Base-by-base conservation (phyloP, 805 yeast species). In the Saccharomycopsis fibuligera region DNA sequence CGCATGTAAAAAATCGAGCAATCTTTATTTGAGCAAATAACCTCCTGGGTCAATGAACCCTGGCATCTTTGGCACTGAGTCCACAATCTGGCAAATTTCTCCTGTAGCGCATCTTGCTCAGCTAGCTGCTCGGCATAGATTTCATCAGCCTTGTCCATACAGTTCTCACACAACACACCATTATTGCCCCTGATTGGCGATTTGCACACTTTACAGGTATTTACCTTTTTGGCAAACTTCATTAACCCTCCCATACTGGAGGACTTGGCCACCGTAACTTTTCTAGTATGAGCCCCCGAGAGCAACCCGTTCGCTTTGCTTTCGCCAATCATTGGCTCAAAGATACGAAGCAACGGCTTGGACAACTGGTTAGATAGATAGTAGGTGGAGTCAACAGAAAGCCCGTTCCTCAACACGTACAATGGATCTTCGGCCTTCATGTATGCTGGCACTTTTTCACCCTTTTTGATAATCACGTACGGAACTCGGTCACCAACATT, bases 1-100 rank as follows among this genome's bases (percentile, higher is more conserved):
- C 99, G 75, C 99, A 93, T 93, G 64, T 93, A 93, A 60, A 93
- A 93, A 33, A 93, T 93, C 1, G 97, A 96, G 68, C 99, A 93
- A 65, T 93, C 98, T 57, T 90, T 89, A 57, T 91, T 88, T 0
- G 96, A 82, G 64, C 99, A 93, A 22, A 91, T 70, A 3, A 93
- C 98, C 58, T 93, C 98, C 65, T 89, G 96, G 59, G 93, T 97
- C 48, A 95, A 68, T 23, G 93, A 86, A 0, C 98, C 98, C 58
- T 95, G 97, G 64, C 99, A 93, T 51, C 97, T 72, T 68, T 93
- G 99, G 63, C 99, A 95, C 62, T 93, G 96, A 0, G 98, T 91
- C 99, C 99, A 93, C 54, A 93, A 68, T 55, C 95, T 72, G 2
- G 96, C 81, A 59, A 88, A 93, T 57, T 83, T 82, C 51, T 79